Base-by-base conservation (phyloP, 163 green algal species). In the Dunaliella salina region DNA sequence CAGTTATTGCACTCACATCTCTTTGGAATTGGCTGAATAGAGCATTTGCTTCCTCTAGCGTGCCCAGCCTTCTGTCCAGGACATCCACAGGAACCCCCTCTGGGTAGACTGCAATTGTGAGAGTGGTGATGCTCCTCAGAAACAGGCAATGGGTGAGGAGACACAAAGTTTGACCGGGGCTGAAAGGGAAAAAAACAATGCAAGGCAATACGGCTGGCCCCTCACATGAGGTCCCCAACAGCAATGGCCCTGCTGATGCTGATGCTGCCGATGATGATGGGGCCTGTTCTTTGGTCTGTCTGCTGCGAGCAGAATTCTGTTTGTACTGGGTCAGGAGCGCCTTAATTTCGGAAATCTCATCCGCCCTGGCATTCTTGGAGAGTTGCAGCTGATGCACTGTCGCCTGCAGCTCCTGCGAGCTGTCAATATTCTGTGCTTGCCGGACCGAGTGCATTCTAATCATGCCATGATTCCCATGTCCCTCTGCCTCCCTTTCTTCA, bases 21-120 rank as follows among this genome's bases (percentile, higher is more conserved):
- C 63, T 35, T 45, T 82, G 79, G 32, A 82, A 82, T 26, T 82
- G 79, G 32, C 32, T 82, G 79, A 82, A 82, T 11, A 82, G 20
- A 5, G 79, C 35, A 45, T 82, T 82, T 35, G 79, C 79, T 30
- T 59, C 32, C 11, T 82, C 35, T 1, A 82, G 79, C 5, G 79
- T 50, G 22, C 79, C 79, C 33, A 82, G 32, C 32, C 79, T 45
- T 33, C 35, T 82, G 25, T 82, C 79, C 32, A 82, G 32, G n/a
- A 82, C 79, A 50, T 46, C 63, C 24, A 30, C 33, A 26, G 79
- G 35, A 8, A 35, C 79, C 45, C 33, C 78, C 34, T 82, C 79
- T 57, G 32, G 33, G 63, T 75, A 75, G 24, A 75, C 63, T 75
- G 63, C 63, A 75, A 75, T 75, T 29, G 63, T 50, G 40, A 50